These are phyloP conservation scores for Colletotrichum gloeosporioides DNA, from an alignment of 2,329 filamentous ascomycete genomes.

Conservation along the genomic window DNA sequence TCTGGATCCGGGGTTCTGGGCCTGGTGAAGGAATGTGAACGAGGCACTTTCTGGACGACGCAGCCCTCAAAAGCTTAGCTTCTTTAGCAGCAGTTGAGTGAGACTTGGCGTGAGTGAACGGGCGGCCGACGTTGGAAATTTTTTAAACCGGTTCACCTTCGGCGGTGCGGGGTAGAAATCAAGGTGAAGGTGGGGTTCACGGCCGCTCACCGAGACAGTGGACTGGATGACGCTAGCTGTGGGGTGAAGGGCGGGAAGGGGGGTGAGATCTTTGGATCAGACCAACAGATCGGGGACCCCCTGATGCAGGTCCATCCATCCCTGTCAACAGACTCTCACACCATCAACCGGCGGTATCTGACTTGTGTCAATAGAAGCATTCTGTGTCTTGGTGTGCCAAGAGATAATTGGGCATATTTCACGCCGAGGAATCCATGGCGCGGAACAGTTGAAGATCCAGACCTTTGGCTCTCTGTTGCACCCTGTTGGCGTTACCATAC, in stretches of 20 bases:
- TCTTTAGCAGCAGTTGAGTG: background rate
- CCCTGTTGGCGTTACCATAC: background rate
- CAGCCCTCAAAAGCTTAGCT: background rate
- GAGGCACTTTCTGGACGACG: background rate
- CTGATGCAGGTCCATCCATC: background rate
- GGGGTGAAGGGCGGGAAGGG: background rate
- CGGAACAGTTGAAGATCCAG: background rate
- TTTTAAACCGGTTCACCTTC: background rate
- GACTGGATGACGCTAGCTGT: background rate
- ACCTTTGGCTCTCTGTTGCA: background rate
- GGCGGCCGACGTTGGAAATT: background rate
- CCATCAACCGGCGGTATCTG: background rate
- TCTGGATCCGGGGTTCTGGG: background rate
- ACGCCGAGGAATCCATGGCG: background rate
- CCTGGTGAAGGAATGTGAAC: background rate
- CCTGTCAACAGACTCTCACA: background rate
- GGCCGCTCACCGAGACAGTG: background rate
- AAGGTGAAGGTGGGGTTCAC: slow-evolving; percentile 4
- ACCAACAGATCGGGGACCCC: background rate
- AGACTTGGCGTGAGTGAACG: background rate
- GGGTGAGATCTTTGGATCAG: background rate
- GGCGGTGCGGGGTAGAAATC: slow-evolving; percentile 10
- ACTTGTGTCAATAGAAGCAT: background rate
- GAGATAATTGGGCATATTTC: background rate
- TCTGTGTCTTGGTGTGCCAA: background rate